Base-by-base conservation (phyloP, 192 early-diverging fungal genomes). In the Globomyces pollinis-pini region DNA sequence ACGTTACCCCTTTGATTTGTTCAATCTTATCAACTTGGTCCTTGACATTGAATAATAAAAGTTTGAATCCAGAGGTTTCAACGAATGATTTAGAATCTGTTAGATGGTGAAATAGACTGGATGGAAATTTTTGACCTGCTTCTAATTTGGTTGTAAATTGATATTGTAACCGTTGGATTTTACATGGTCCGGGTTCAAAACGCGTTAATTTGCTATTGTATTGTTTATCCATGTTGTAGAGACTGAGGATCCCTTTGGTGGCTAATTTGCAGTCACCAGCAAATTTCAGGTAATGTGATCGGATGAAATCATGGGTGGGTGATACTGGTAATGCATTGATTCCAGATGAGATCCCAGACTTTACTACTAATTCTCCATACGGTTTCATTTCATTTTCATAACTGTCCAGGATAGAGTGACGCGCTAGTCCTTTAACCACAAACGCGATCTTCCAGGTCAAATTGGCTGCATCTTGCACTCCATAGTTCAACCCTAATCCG, bases 361-460 rank as follows among this genome's bases (percentile, higher is more conserved):
- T 21, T 26, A 47, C 44, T 26, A 47, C 8, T 6, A 47, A 26
- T 9, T 47, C 28, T 26, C 44, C 44, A 3, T 28, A 26, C 8
- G 23, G 23, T 20, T 26, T 20, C 15, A 20, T 47, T 47, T 55
- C 53, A 9, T 36, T 55, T 3, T 55, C 23, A 24, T 55, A 55
- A 3, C 23, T 55, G 3, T 26, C 7, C 29, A 55, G n/a, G 20
- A 55, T 9, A 21, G 29, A 20, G 13, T 36, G 53, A 21, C 23
- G 33, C 23, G 23, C 29, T n/a, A 2, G 16, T 55, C 29, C 31
- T 13, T 55, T 55, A 31, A 76, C 31, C 1, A 69, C 74, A 18
- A 61, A 44, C 0, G 60, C 70, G 20, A 74, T 44, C 57, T 73
- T 77, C 75, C 75, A 77, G 0, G 64, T 72, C 30, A 77, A 13